These are phyloP conservation scores for Knufia fluminis DNA, from an alignment of 2,329 filamentous ascomycete species.

Conservation along the genomic window DNA sequence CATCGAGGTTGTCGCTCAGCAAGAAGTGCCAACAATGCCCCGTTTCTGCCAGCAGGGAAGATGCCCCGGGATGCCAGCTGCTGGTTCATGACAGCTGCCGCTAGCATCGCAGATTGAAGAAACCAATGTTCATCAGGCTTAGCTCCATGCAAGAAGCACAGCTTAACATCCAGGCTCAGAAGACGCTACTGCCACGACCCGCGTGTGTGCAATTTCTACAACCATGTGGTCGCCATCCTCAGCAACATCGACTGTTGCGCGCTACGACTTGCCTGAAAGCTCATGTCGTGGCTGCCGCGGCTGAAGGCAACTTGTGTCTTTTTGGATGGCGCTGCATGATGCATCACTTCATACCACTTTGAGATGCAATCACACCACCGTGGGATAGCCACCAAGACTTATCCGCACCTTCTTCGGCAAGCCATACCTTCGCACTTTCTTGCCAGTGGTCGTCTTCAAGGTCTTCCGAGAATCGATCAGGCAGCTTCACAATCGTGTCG, in stretches of 20 bases:
- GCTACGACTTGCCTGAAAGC: background rate
- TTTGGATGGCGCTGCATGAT: background rate
- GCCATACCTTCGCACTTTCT: background rate
- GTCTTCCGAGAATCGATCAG: background rate
- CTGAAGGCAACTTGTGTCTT: background rate
- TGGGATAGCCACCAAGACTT: background rate
- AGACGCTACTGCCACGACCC: background rate
- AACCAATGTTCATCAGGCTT: background rate
- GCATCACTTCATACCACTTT: background rate
- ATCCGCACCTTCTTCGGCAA: slow-evolving; percentile 2
- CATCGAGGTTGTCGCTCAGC: background rate
- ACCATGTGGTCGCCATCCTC: slow-evolving; percentile 4
- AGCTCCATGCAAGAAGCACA: background rate
- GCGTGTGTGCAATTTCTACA: slow-evolving; percentile 2
- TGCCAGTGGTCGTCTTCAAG: background rate
- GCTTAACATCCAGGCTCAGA: too few relatives aligned
- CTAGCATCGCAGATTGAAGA: background rate
- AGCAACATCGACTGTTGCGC: background rate
- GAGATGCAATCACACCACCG: background rate
- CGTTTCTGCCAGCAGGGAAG: too few relatives aligned
- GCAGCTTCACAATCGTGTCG: background rate
- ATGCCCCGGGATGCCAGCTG: too few relatives aligned
- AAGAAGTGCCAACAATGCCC: background rate
- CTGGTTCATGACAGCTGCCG: background rate
- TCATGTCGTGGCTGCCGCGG: background rate